phyloP scores from a whole-genome alignment of 2,329 filamentous ascomycete genomes.

The Aureobasidium zeae region DNA sequence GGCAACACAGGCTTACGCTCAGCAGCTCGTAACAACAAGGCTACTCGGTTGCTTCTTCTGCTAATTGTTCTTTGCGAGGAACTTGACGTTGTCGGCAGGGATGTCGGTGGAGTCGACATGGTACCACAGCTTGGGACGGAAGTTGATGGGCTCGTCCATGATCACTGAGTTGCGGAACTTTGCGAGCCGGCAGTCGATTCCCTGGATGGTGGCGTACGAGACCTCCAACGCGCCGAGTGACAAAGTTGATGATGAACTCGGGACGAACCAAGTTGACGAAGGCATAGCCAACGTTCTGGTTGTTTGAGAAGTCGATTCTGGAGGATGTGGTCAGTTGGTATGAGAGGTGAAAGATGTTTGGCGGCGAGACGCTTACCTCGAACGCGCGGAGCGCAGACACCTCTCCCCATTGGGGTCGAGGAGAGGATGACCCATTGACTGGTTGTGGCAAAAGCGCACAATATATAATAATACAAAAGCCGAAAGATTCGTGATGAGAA shows the following conservation, averaged over 20 bases:
- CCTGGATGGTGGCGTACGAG: slow-evolving; percentile 96
- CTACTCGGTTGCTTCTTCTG: background rate
- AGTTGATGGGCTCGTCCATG: slow-evolving; percentile 75
- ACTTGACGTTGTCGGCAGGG: background rate
- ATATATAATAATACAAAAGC: too few relatives aligned
- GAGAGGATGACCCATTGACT: too few relatives aligned
- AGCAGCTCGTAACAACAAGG: background rate
- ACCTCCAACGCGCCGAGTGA: slow-evolving; percentile 42
- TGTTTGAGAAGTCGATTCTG: slow-evolving; percentile 55
- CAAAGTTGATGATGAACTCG: slow-evolving; percentile 56
- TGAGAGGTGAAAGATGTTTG: too few relatives aligned
- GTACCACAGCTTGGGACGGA: slow-evolving; percentile 57
- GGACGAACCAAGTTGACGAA: slow-evolving; percentile 90
- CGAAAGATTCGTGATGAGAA: too few relatives aligned
- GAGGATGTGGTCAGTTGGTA: too few relatives aligned
- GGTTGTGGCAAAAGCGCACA: too few relatives aligned
- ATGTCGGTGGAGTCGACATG: background rate
- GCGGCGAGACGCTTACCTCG: too few relatives aligned
- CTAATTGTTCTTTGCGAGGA: background rate
- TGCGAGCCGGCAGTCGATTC: slow-evolving; percentile 78
- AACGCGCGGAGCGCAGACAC: too few relatives aligned
- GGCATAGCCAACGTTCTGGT: slow-evolving; percentile 75
- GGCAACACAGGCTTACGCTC: too few relatives aligned
- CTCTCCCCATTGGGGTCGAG: too few relatives aligned
- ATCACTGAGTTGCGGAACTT: slow-evolving; percentile 96